Base-by-base conservation (phyloP, 2,329 filamentous ascomycete species). In the Aspergillus phoenicis region DNA sequence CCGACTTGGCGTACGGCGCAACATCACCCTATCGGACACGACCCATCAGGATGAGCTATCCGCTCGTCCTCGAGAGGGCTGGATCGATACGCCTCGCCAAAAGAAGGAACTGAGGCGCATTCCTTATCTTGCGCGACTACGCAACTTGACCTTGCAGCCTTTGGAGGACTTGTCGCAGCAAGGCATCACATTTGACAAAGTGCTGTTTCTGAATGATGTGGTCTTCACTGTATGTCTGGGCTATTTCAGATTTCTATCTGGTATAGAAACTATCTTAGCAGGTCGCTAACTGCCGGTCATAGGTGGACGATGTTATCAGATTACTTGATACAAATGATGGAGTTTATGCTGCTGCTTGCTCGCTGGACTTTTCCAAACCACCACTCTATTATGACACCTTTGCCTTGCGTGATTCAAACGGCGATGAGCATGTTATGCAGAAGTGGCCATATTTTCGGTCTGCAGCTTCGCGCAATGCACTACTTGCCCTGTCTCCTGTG, bases 331-430 rank as follows among this genome's bases (percentile, higher is more conserved):
- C 86, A 2, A 85, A 87, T 66, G 67, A 75, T 15, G 81, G 83
- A 5, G 69, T 78, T 15, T 92, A 91, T 67, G 84, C 87, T 4
- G 87, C 89, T 0, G 88, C 87, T 3, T 93, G 90, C 69, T 88
- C 88, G 0, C 77, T 91, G 38, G 90, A 93, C 75, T 91, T 88
- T 68, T 84, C 87, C 63, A 83, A 85, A 58, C 85, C 87, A 0
- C 85, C 89, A 64, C 81, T 85, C 43, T 90, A 87, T 71, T 92
- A 93, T 73, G 90, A 93, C 72, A 86, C 88, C 0, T 92, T 90
- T 72, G 90, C 89, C 1, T 85, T 88, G 20, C 82, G 90, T 13
- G 90, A 92, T 67, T 77, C 80, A 2, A 83, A 90, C 61, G 89
- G 89, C 1, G 84, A 85, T 66, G 83, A 83, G 28, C 82, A 86